Conservation (phyloP, 179 eudicot species). For the Corrigiola litoralis region DNA sequence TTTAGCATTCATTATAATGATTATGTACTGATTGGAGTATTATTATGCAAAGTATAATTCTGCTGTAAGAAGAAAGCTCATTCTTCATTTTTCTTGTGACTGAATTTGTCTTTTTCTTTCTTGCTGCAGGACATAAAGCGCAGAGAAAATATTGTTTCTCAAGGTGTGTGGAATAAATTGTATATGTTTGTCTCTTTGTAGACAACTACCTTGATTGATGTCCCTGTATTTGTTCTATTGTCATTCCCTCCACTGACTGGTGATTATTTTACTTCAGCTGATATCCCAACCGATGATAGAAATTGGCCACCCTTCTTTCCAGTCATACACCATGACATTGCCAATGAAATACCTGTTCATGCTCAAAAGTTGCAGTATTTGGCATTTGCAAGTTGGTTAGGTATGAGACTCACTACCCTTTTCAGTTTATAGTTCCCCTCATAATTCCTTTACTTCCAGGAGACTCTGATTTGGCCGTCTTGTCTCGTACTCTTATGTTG, state of each 20-base stretch:
- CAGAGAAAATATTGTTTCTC: constrained; percentile 80
- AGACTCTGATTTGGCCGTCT: background rate
- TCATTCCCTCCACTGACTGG: constrained; percentile 12
- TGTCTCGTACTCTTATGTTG: background rate
- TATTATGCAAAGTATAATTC: background rate
- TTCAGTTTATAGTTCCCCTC: background rate
- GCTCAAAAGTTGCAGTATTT: constrained; percentile 91
- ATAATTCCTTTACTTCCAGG: background rate
- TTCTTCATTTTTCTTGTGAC: constrained; percentile 1
- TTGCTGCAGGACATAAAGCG: constrained; percentile 70
- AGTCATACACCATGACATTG: constrained; percentile 85
- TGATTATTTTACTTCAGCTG: constrained; percentile 39
- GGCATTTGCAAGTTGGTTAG: constrained; percentile 98
- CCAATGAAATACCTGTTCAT: constrained; percentile 88
- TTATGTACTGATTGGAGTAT: background rate
- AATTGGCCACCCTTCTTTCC: constrained; percentile 97
- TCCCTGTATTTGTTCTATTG: constrained; percentile 6
- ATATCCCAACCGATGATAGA: constrained; percentile 47
- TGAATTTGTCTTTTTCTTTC: background rate
- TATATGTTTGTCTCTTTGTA: background rate
- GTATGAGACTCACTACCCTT: constrained; percentile 37
- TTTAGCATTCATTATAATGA: constrained; percentile 2
- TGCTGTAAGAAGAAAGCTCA: background rate
- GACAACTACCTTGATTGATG: constrained; percentile 1
- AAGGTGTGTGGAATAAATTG: constrained; percentile 37